phyloP scores from a whole-genome alignment of 257 asterid species.

The Ilex asprella region DNA sequence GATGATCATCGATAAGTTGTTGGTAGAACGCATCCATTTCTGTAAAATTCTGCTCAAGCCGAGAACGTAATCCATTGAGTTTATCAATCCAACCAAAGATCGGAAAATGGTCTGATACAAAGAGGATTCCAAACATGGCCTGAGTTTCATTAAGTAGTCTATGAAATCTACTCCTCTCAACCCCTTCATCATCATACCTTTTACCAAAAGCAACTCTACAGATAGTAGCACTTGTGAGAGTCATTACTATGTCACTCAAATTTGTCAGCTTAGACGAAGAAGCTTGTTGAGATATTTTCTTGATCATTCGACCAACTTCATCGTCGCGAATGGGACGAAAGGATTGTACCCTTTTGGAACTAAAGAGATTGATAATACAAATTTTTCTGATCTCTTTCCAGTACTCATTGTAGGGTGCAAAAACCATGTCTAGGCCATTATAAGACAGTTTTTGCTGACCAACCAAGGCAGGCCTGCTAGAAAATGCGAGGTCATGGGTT shows the following conservation, averaged over 20 bases:
- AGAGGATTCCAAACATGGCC: not conserved
- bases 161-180: not conserved
- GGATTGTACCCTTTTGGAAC: no score
- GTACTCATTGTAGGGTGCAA: not conserved
- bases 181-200: not conserved
- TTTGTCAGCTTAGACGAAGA: no score
- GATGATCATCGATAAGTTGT: conserved; percentile 16
- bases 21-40: conserved; percentile 13
- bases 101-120: conserved; percentile 13
- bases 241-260: no score
- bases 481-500: not conserved
- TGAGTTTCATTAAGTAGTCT: not conserved
- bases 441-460: not conserved
- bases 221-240: no score
- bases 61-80: conserved; percentile 8
- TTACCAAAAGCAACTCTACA: no score
- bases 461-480: not conserved
- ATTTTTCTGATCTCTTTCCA: not conserved
- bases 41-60: conserved; percentile 11
- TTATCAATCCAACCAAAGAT: conserved; percentile 15
- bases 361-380: not conserved
- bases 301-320: no score
- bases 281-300: no score
- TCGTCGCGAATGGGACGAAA: no score
- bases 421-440: not conserved